Base-by-base conservation (phyloP, 1,284 basidiomycete species). In the Papiliotrema laurentii region DNA sequence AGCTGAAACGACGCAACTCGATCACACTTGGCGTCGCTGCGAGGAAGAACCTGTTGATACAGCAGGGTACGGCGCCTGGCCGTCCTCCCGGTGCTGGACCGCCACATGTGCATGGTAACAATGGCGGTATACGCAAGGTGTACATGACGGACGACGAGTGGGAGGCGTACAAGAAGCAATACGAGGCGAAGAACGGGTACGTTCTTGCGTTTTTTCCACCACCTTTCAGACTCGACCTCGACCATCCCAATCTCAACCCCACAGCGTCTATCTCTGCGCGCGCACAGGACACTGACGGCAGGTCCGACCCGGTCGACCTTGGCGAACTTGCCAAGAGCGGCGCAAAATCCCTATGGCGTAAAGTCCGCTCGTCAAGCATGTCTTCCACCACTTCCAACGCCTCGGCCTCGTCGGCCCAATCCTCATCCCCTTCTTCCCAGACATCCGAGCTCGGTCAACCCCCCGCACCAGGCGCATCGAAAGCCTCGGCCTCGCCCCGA, bases 131-230 rank as follows among this genome's bases (percentile, higher is more conserved):
- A 13, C 56, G 46, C 25, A 59, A 47, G 34, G 51, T 72, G 40
- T 55, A 62, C 45, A 70, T 73, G 69, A 69, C 59, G 4, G 71
- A 73, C 55, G 62, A 54, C 24, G 65, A 73, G 38, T 73, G 71
- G 71, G 68, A 66, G 44, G 59, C 55, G 25, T 71, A 73, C 54
- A 66, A 68, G 54, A 54, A 50, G 25, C 52, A 62, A 43, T 66
- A 61, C 50, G 54, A 56, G 22, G 43, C 49, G 19, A 60, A 58
- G 43, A 51, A 46, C 16, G 48, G 47, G 68, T 69, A 49, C 61
- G 68, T 65, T 33, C 6, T 16, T 5, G 16, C 18, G 28, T 18
- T 46, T 19, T n/a, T 22, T 43, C 6, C 21, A 13, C 10, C 9
- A 13, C 21, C 14, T 5, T 35, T 31, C 16, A 16, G 6, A 18